Conservation (phyloP, 257 asterid species). For the Eustoma russellianum region DNA sequence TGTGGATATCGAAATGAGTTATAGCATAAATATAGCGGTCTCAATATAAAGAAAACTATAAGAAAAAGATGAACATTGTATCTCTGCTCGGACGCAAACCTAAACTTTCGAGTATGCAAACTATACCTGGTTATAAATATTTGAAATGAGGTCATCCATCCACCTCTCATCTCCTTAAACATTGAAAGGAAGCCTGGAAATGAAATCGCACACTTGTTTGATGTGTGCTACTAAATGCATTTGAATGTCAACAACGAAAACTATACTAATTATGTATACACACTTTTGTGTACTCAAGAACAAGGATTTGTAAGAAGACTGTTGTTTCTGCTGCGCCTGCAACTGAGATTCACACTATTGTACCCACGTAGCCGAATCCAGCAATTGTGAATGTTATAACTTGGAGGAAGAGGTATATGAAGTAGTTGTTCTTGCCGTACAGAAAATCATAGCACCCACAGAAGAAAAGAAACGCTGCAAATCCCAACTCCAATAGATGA, state of each 20-base stretch:
- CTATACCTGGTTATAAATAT: too few relatives aligned
- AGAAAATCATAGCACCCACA: slow-evolving; percentile 83
- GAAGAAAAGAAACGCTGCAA: slow-evolving; percentile 69
- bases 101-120: too few relatives aligned
- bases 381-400: slow-evolving; percentile 73
- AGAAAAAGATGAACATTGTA: too few relatives aligned
- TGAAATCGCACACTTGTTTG: too few relatives aligned
- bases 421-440: slow-evolving; percentile 70
- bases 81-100: too few relatives aligned
- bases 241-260: slow-evolving; percentile 18
- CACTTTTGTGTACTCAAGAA: slow-evolving; percentile 25
- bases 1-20: too few relatives aligned
- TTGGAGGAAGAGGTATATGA: slow-evolving; percentile 78
- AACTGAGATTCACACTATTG: slow-evolving; percentile 51
- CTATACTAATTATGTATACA: slow-evolving; percentile 30
- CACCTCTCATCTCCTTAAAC: too few relatives aligned
- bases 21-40: too few relatives aligned
- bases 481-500: slow-evolving; percentile 59
- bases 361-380: slow-evolving; percentile 86
- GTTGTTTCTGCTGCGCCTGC: neutral
- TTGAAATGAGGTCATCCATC: too few relatives aligned
- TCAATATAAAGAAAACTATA: too few relatives aligned
- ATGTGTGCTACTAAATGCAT: slow-evolving; percentile 12
- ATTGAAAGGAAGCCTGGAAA: too few relatives aligned
- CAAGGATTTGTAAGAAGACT: neutral